Base-by-base conservation (phyloP, 176 grass and related monocot species). In the Luzula sylvatica region DNA sequence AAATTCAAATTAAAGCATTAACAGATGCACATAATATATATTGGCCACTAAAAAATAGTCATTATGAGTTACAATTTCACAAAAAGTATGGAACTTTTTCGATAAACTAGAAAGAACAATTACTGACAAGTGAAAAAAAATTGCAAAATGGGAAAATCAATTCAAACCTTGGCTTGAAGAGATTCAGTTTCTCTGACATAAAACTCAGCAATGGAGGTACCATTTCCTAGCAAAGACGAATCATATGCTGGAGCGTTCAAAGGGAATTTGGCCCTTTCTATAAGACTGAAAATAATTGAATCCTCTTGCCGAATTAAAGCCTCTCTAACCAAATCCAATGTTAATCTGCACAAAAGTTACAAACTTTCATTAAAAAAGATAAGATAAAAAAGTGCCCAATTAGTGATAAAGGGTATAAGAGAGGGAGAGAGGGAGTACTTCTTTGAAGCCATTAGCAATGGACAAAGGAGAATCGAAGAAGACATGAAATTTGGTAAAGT, bases 231-330 rank as follows among this genome's bases (percentile, higher is more conserved):
- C 12, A 30, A 52, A 46, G 67, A 71, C 2, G 73, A 8, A 8
- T 66, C 32, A 58, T 96, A 89, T 9, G 71, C 81, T 26, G 64
- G 53, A 47, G 80, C 53, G 77, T 96, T 96, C 50, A 58, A 71
- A 21, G 84, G 84, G 40, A 69, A 80, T 64, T 43, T 73, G 38
- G 84, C 67, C 63, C 90, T 78, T 74, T 96, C 77, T 58, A 96
- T 79, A 56, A 96, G 74, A 21, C 74, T 66, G 51, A 96, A 96
- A 28, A 96, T 83, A 47, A 96, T 84, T 3, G 90, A 86, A 49
- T 96, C 90, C 77, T 96, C 90, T 66, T 79, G 46, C 58, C 83
- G 74, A 28, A 89, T 63, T 56, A 96, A 75, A 57, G 72, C 64
- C 43, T 96, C 84, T 56, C 90, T 82, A 70, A 96, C 77, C 50